Conservation (phyloP, 208 protist genomes). For the Paratrypanosoma confusum region DNA sequence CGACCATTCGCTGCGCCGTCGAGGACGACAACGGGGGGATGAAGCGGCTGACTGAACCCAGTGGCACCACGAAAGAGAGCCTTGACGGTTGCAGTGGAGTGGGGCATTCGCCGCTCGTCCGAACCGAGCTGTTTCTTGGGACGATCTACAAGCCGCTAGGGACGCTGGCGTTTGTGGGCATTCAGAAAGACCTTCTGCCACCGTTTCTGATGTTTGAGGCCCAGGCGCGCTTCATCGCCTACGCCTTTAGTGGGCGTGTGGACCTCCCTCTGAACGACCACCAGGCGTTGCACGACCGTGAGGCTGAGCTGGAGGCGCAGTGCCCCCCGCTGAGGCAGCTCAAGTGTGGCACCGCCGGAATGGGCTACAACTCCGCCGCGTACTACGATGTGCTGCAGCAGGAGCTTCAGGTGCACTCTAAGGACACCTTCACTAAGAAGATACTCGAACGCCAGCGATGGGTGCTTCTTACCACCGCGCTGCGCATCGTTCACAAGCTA, state of each 20-base stretch:
- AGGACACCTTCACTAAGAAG: slow-evolving; percentile 60
- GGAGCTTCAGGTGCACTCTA: slow-evolving; percentile 55
- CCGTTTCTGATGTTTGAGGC: slow-evolving; percentile 79
- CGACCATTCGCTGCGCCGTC: slow-evolving; percentile 35
- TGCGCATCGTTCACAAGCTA: slow-evolving; percentile 64
- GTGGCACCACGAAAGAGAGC: neutral
- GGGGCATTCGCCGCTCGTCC: neutral
- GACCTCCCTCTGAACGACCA: slow-evolving; percentile 20
- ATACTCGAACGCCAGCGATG: slow-evolving; percentile 56
- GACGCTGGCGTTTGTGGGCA: slow-evolving; percentile 67
- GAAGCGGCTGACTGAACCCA: too few relatives aligned
- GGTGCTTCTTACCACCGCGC: slow-evolving; percentile 38
- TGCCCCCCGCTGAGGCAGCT: slow-evolving; percentile 28
- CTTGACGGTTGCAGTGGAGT: neutral
- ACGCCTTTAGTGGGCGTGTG: slow-evolving; percentile 61
- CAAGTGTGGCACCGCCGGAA: slow-evolving; percentile 21
- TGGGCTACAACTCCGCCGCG: slow-evolving; percentile 62
- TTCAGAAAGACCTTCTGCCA: slow-evolving; percentile 63
- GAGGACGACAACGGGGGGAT: too few relatives aligned
- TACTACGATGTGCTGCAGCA: slow-evolving; percentile 82
- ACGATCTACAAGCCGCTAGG: slow-evolving; percentile 44
- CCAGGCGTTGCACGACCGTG: slow-evolving; percentile 12
- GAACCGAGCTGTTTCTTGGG: slow-evolving; percentile 61
- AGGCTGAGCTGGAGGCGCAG: slow-evolving; percentile 23
- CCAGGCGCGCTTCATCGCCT: slow-evolving; percentile 69